Evolutionary conservation across 805 yeast species (phyloP).

Genomic region (Candida odintsovae): DNA sequence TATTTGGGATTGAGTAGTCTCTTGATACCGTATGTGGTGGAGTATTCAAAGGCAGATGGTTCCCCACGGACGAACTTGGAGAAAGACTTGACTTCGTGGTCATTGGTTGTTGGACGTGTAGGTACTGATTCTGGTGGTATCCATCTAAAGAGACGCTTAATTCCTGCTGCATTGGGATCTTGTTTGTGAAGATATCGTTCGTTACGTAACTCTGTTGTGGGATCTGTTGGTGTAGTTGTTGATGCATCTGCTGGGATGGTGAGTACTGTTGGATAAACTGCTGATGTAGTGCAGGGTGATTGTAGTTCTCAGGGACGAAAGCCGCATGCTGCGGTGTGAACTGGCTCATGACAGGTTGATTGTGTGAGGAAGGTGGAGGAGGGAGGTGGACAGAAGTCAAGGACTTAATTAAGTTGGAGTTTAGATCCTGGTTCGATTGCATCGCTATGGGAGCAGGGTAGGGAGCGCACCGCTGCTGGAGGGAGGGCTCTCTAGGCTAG

Average conservation of each 20-base stretch:
- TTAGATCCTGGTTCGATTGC: slow-evolving; percentile 23
- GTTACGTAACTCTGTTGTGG: background rate
- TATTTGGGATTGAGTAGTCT: slow-evolving; percentile 7
- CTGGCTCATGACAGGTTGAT: background rate
- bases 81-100: background rate
- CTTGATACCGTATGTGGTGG: slow-evolving; percentile 25
- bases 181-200: background rate
- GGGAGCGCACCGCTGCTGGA: background rate
- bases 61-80: background rate
- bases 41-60: slow-evolving; percentile 17
- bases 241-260: background rate
- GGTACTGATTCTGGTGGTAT: background rate
- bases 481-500: background rate
- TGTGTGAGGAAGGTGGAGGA: slow-evolving; percentile 28
- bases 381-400: slow-evolving; percentile 35
- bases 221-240: background rate
- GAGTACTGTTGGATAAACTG: background rate
- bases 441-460: slow-evolving; percentile 4
- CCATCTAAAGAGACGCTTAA: background rate
- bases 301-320: slow-evolving; percentile 6
- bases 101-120: background rate
- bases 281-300: background rate
- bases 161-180: background rate
- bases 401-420: slow-evolving; percentile 30
- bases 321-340: background rate